Base-by-base conservation (phyloP, 805 yeast genomes). In the Candida tibetensis region DNA sequence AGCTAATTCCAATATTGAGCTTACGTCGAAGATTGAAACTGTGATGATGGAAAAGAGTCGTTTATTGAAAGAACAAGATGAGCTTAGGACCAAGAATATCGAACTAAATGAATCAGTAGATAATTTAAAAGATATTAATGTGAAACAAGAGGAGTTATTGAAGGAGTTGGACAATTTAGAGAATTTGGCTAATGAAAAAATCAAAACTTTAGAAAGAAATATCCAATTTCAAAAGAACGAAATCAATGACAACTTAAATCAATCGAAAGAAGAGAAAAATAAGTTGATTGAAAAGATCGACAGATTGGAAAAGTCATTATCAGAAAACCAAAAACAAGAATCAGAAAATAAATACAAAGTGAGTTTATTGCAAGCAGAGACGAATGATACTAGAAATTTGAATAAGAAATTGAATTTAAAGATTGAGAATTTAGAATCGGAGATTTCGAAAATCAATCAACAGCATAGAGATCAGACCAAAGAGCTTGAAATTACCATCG, bases 361-460 rank as follows among this genome's bases (percentile, higher is more conserved):
- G 12, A 6, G 28, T 10, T 26, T 28, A 26, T 41, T 36, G 22
- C 37, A 32, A 23, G 36, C 23, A 10, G 41, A 40, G 27, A 28
- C 36, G 32, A 33, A 28, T 17, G 42, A 38, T n/a, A 28, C 38
- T 13, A 43, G 26, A n/a, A 36, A 25, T 12, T 31, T 30, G 31
- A 40, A 14, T 19, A 37, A 22, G 21, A 37, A 26, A 13, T 16
- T 36, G 27, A 37, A 27, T n/a, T 27, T 36, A 28, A 42, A 40
- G 39, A 41, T 64, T 2, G 45, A 49, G 17, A 50, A 49, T 6
- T 52, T 63, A 29, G 62, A 62, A 19, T 54, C 54, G 2, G 73
- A 72, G 28, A 37, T 44, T 12, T 45, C 55, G 51, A 23, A 45
- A 5, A 35, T 44, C n/a, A 18, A 36, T 15, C 14, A 15, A 4